These are phyloP conservation scores for Penicillium dipodomyicola DNA, from an alignment of 495 filamentous ascomycete species.

Conservation along the genomic window DNA sequence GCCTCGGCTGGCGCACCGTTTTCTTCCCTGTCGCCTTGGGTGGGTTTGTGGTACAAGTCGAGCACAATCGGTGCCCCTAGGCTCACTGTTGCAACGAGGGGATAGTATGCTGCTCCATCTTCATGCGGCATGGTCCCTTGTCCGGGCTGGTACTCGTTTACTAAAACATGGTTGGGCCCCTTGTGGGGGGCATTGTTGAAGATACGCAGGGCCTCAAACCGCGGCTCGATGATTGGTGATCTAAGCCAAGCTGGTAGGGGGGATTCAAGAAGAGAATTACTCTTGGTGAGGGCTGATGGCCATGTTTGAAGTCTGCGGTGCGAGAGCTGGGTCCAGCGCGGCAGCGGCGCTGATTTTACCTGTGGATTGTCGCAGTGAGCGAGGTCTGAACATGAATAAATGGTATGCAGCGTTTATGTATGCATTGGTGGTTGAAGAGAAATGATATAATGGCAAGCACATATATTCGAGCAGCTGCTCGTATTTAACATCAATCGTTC, in stretches of 20 bases:
- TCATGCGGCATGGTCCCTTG: constrained; percentile 97
- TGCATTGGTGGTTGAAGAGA: not conserved
- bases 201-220: constrained; percentile 58
- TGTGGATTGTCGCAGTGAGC: constrained; percentile 15
- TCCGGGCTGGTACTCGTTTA: constrained; percentile 86
- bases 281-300: constrained; percentile 72
- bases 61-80: constrained; percentile 74
- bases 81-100: constrained; percentile 86
- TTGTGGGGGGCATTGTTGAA: constrained; percentile 71
- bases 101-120: constrained; percentile 83
- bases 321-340: constrained; percentile 79
- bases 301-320: constrained; percentile 88
- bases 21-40: constrained; percentile 30
- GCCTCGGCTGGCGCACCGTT: not conserved
- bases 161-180: constrained; percentile 83
- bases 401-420: not conserved
- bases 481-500: not conserved
- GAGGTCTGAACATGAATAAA: not conserved
- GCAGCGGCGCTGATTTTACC: constrained; percentile 60
- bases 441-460: not conserved
- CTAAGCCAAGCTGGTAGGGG: constrained; percentile 76
- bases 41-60: constrained; percentile 68
- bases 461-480: not conserved
- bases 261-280: constrained; percentile 70
- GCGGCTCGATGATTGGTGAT: constrained; percentile 61